Evolutionary conservation across 768 basidiomycete genomes (phyloP).

Genomic region (Daedaleopsis nitida): DNA sequence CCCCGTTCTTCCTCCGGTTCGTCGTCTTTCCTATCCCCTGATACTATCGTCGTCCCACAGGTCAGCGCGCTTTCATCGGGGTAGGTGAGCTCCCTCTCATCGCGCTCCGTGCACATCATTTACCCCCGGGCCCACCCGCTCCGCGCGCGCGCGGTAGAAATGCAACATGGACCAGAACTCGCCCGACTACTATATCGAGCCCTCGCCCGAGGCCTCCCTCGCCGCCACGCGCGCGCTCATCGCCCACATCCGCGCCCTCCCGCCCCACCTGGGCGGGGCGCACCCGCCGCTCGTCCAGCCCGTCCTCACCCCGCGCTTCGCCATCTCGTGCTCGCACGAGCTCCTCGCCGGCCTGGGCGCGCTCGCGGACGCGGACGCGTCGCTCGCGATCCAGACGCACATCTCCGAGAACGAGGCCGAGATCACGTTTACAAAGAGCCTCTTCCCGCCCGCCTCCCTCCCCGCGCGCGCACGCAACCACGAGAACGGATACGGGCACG

Average conservation of each 20-base stretch:
- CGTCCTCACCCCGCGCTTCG: slow-evolving; percentile 94
- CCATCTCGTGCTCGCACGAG: slow-evolving; percentile 80
- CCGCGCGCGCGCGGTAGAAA: slow-evolving; percentile 48
- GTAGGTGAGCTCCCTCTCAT: slow-evolving; percentile 45
- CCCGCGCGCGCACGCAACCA: neutral
- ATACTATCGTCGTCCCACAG: slow-evolving; percentile 33
- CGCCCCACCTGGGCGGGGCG: slow-evolving; percentile 27
- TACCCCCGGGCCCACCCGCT: too few species aligned
- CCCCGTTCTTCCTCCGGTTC: neutral
- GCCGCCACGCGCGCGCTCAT: slow-evolving; percentile 66
- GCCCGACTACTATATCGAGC: slow-evolving; percentile 71
- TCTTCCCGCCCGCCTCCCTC: slow-evolving; percentile 54
- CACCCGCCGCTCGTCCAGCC: slow-evolving; percentile 69
- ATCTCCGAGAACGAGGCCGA: slow-evolving; percentile 84
- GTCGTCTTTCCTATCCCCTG: neutral
- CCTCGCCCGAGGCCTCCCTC: slow-evolving; percentile 59
- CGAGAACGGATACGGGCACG: too few species aligned
- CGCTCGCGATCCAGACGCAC: slow-evolving; percentile 87
- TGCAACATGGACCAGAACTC: slow-evolving; percentile 86
- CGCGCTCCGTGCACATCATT: neutral
- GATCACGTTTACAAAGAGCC: slow-evolving; percentile 58
- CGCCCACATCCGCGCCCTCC: slow-evolving; percentile 62
- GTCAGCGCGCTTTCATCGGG: slow-evolving; percentile 85
- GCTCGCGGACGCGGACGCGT: slow-evolving; percentile 59
- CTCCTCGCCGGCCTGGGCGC: slow-evolving; percentile 64